Evolutionary conservation across 805 yeast species (phyloP), one percentile per base, ranked within the genome.

Genomic region (Saturnispora halmiae): DNA sequence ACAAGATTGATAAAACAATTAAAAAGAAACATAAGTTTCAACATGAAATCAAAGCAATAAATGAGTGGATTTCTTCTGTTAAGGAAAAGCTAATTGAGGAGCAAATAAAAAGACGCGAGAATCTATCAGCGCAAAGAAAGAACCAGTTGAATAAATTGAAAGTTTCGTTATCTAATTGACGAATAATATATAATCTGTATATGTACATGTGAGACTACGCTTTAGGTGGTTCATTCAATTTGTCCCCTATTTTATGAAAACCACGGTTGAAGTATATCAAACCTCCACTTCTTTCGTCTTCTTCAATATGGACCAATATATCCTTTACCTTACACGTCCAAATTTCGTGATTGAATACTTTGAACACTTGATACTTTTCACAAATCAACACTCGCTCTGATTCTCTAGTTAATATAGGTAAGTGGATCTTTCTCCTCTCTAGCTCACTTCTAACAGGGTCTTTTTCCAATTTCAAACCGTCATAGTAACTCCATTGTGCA

Each of bases 341-440:
- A 3, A 90, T 76, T 55, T 88, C 95, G 61, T 90, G 97, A 53
- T 82, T 86, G 45, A 82, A 87, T 1, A 86, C 79, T 9, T 57
- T 56, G 38, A 82, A 68, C 4, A 70, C 73, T 20, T 67, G 62
- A 34, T 59, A 63, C 40, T 72, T 73, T 41, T 71, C 65, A 55
- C 92, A 83, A 15, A 83, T 70, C 46, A 83, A 60, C 2, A 77
- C 72, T 35, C 76, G 62, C 46, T 79, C 87, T 26, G 77, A 69
- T 19, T 71, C 66, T 18, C 63, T 64, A 2, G 55, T 48, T 43
- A 83, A 51, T 0, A 82, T 60, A 0, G 94, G 92, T 8, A 79
- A 59, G 27, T 63, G 53, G 10, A 60, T 41, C 11, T 53, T 51
- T 16, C 47, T 42, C 6, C 15, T 32, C 9, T 18, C 45, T 44